Evolutionary conservation across 2,329 filamentous ascomycete genomes (phyloP), one percentile per base, ranked within the genome.

Genomic region (Fusarium sp.): DNA sequence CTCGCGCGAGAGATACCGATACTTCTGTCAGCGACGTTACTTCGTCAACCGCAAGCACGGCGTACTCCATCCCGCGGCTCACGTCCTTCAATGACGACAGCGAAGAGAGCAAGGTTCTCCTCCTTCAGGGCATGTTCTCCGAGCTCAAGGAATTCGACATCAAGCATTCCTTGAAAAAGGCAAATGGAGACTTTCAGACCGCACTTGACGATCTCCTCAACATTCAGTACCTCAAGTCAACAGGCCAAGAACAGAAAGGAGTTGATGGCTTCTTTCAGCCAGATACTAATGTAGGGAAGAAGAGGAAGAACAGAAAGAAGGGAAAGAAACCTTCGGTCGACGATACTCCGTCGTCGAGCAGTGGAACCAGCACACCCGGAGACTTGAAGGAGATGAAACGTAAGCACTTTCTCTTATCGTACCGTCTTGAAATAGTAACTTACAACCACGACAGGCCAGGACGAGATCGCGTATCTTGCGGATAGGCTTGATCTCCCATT

Each of bases 191-290:
- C 73, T 89, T 94, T 43, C 89, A 91, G 67, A 86, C 87, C 15
- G 90, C 94, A 2, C 91, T 97, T 71, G 95, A 98, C 76, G 91
- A 95, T 68, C 85, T 98, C 14, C 87, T 98, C 35, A 97, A 93
- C 74, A 87, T 94, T 15, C 90, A 93, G 22, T 95, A 92, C 78
- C 91, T 98, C 6, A 90, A 94, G 67, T 90, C 95, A 66, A 88
- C 86, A 1, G 89, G 89, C 0, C 86, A 90, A 63, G 85, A 88
- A 2, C 85, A 87, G 2, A 96, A 93, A 79, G 94, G 95, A 0
- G 86, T 98, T n/a, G 95, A 98, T 67, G 95, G 90, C 0, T 98
- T 98, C 79, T 91, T 90, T 25, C 87, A 90, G 43, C 87, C 87
- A 0, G 87, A 90, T 17, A 83, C 86, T 17, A 81, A 83, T 1